Evolutionary conservation across 768 basidiomycete species (phyloP), one percentile per base, ranked within the genome.

Genomic region (Boletus edulis): DNA sequence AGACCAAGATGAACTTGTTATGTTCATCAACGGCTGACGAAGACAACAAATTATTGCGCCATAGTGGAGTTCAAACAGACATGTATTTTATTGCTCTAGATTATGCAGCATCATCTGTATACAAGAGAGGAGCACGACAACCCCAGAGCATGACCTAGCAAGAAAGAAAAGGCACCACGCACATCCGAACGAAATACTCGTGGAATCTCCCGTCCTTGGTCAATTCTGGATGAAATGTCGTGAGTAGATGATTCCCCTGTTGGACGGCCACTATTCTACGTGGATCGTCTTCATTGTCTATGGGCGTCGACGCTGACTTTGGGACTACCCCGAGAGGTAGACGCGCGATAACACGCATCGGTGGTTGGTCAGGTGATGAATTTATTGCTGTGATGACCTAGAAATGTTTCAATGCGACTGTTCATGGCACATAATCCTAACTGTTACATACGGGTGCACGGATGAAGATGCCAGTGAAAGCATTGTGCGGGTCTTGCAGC

Each of bases 201-300:
- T 97, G 95, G 65, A 98, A 91, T 38, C 95, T 83, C 54, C 81
- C 73, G 65, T 98, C 96, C 53, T 79, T 78, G 22, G 91, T 94
- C 43, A 98, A 76, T 70, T 98, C 96, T 0, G 95, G 96, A 66
- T 98, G 96, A 75, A 97, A 98, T 0, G 87, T 91, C 5, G 94
- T 94, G 29, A 94, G 78, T 56, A 98, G 76, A 67, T 93, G 86
- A 27, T 75, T 77, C 27, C 95, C 95, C 66, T 97, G 91, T 4
- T 86, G 83, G 17, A 94, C 72, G 17, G 94, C 94, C 46, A 98
- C 94, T 58, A 91, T 84, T 12, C 79, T 85, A 64, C 78, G 80
- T 9, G 82, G 80, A 60, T 87, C 86, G 37, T 76, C 71, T 53
- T 76, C 73, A 43, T 76, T 72, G 22, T 79, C 62, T 37, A 76